Evolutionary conservation across 2,329 filamentous ascomycete genomes (phyloP).

Genomic region (Myrmaecium sp.): DNA sequence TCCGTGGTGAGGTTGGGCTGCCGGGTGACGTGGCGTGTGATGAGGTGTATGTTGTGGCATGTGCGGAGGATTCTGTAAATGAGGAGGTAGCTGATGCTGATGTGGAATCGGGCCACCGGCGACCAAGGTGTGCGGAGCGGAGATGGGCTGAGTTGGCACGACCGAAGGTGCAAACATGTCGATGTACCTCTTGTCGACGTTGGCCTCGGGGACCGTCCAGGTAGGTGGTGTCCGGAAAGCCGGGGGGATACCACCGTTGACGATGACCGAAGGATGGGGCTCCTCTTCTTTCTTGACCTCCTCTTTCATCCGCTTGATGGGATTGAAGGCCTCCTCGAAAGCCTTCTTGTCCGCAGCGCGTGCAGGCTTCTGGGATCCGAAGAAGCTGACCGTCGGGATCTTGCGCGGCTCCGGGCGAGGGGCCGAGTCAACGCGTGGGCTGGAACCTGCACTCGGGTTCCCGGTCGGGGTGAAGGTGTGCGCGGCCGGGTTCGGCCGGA

Average conservation of each 20-base stretch:
- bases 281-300: slow-evolving; percentile 43
- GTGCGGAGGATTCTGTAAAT: slow-evolving; percentile 56
- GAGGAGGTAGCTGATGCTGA: slow-evolving; percentile 68
- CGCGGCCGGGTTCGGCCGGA: slow-evolving; percentile 70
- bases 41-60: slow-evolving; percentile 56
- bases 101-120: slow-evolving; percentile 56
- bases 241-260: slow-evolving; percentile 68
- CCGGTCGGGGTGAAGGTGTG: slow-evolving; percentile 60
- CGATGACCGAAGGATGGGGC: too few relatives aligned
- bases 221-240: slow-evolving; percentile 72
- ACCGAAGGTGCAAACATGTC: slow-evolving; percentile 61
- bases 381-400: slow-evolving; percentile 32
- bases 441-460: slow-evolving; percentile 47
- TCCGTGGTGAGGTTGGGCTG: slow-evolving; percentile 55
- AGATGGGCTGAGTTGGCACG: slow-evolving; percentile 38
- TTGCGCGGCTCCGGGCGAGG: slow-evolving; percentile 12
- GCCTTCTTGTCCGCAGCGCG: slow-evolving; percentile 38
- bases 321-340: slow-evolving; percentile 40
- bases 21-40: slow-evolving; percentile 62
- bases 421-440: slow-evolving; percentile 42
- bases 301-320: slow-evolving; percentile 55
- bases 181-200: slow-evolving; percentile 61
- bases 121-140: slow-evolving; percentile 39
- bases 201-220: slow-evolving; percentile 48
- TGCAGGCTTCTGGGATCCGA: slow-evolving; percentile 56